Conservation (phyloP, 306 rosid genomes). For the Hylodesmum podocarpum region DNA sequence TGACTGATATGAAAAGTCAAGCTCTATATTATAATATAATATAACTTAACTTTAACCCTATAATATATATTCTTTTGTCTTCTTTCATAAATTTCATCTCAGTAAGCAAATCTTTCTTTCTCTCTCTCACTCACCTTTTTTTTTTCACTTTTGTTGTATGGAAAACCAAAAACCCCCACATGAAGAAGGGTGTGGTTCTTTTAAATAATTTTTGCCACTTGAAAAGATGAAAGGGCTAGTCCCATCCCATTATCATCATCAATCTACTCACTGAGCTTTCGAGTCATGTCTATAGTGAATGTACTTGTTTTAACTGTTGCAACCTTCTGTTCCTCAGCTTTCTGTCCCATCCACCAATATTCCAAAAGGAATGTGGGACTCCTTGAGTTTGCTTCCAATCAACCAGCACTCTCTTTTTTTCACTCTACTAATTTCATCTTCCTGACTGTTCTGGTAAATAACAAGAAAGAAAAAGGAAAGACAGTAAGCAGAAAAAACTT, state of each 20-base stretch:
- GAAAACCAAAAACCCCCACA: slow-evolving; percentile 23
- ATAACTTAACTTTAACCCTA: slow-evolving; percentile 12
- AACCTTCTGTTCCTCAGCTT: slow-evolving; percentile 95
- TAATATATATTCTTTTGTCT: slow-evolving; percentile 44
- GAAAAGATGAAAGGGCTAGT: slow-evolving; percentile 61
- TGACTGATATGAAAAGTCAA: slow-evolving; percentile 64
- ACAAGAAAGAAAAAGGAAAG: slow-evolving; percentile 38
- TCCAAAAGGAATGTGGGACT: slow-evolving; percentile 85
- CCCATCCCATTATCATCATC: slow-evolving; percentile 58
- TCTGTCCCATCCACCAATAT: slow-evolving; percentile 96
- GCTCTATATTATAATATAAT: slow-evolving; percentile 39
- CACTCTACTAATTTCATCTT: slow-evolving; percentile 33
- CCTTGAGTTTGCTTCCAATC: slow-evolving; percentile 56
- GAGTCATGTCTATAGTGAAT: slow-evolving; percentile 59
- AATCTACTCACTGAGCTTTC: slow-evolving; percentile 62
- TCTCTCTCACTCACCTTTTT: too few species aligned
- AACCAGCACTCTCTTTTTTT: slow-evolving; percentile 46
- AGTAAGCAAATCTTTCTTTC: slow-evolving; percentile 20
- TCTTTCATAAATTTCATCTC: slow-evolving; percentile 22
- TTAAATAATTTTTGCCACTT: slow-evolving; percentile 68
- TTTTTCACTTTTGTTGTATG: neutral
- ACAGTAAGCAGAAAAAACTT: slow-evolving; percentile 1
- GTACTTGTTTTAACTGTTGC: slow-evolving; percentile 73
- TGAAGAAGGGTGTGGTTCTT: slow-evolving; percentile 23
- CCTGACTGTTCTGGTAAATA: slow-evolving; percentile 47